Evolutionary conservation across 2,329 filamentous ascomycete species (phyloP).

Genomic region (Botrytis squamosa): DNA sequence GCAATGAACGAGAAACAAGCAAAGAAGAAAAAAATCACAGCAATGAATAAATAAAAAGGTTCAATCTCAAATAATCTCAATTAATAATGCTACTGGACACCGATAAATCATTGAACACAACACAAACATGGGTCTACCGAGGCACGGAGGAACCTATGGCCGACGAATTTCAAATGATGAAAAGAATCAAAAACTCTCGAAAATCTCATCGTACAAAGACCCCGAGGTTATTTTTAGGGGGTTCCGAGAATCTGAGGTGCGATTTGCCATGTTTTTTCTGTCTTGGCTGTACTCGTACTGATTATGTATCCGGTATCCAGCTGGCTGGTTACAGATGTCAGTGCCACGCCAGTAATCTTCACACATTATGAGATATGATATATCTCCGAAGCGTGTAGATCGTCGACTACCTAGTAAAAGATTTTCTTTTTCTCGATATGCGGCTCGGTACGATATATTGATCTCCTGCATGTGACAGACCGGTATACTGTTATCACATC

Average conservation of each 20-base stretch:
- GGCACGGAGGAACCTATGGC: conserved; percentile 13
- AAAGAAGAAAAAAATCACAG: background rate
- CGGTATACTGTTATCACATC: background rate
- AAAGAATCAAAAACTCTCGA: background rate
- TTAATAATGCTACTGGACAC: background rate
- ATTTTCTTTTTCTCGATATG: background rate
- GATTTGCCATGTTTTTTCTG: background rate
- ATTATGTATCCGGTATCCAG: background rate
- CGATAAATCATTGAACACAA: background rate
- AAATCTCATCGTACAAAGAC: background rate
- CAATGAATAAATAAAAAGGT: background rate
- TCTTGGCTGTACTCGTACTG: background rate
- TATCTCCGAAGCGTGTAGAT: conserved; percentile 1
- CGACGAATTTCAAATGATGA: background rate
- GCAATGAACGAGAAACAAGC: too few species aligned
- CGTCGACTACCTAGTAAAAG: background rate
- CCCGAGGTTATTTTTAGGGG: background rate
- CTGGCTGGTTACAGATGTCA: background rate
- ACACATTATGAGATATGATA: background rate
- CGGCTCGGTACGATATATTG: too few species aligned
- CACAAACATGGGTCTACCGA: conserved; percentile 4
- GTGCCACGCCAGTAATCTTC: background rate
- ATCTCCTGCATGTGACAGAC: background rate
- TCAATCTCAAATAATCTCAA: background rate
- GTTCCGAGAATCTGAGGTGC: background rate